Conservation (phyloP, 2,329 filamentous ascomycete species). For the Aureobasidium lini region DNA sequence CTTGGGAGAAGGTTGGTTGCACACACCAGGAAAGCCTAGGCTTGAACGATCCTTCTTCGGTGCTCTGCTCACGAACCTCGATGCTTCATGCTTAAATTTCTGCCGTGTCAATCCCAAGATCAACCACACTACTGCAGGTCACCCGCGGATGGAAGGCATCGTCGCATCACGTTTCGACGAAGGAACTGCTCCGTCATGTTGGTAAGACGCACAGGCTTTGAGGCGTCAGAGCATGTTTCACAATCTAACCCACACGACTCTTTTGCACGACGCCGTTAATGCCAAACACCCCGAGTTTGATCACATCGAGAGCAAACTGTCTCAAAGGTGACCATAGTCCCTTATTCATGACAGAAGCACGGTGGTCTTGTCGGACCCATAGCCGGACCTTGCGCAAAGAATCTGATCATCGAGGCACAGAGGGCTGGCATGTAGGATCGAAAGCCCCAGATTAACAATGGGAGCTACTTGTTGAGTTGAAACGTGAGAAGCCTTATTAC, state of each 20-base stretch:
- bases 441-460: slow-evolving; percentile 2
- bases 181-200: slow-evolving; percentile 5
- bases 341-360: slow-evolving; percentile 6
- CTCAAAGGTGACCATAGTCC: neutral
- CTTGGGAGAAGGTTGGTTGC: neutral
- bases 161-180: slow-evolving; percentile 2
- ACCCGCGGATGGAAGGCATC: neutral
- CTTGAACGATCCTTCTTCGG: neutral
- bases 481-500: slow-evolving; percentile 8
- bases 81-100: neutral
- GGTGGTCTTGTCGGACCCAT: neutral
- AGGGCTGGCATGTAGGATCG: neutral
- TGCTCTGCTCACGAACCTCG: neutral
- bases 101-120: neutral
- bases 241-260: neutral
- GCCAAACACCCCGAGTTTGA: slow-evolving; percentile 1
- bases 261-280: slow-evolving; percentile 6
- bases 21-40: neutral
- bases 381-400: slow-evolving; percentile 3
- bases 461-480: neutral
- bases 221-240: slow-evolving; percentile 3
- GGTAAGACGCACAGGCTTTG: slow-evolving; percentile 3
- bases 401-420: neutral
- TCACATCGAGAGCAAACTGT: slow-evolving; percentile 1
- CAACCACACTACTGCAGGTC: slow-evolving; percentile 4